Conservation (phyloP, 768 basidiomycete genomes). For the Russula vinacea region DNA sequence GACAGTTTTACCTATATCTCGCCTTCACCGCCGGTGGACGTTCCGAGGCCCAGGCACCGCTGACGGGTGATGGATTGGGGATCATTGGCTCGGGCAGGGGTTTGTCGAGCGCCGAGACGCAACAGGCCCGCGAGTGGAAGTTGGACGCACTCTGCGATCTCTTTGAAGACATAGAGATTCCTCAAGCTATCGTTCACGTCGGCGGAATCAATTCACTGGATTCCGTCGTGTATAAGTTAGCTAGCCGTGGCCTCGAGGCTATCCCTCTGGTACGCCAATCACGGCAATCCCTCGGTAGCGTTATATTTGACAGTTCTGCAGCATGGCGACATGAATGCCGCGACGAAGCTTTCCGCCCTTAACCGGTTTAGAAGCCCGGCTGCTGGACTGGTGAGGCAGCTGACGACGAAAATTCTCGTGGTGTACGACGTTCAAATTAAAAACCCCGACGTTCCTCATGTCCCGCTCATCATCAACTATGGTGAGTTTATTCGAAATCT, state of each 20-base stretch:
- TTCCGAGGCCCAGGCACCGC: constrained; percentile 47
- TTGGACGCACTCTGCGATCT: constrained; percentile 87
- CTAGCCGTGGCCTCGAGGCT: constrained; percentile 80
- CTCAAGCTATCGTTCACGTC: constrained; percentile 82
- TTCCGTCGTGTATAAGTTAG: constrained; percentile 85
- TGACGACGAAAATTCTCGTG: constrained; percentile 73
- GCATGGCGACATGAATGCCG: constrained; percentile 92
- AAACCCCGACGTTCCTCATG: constrained; percentile 80
- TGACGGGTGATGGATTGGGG: constrained; percentile 62
- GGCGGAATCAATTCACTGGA: constrained; percentile 86
- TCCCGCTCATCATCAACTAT: constrained; percentile 94
- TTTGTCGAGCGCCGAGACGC: constrained; percentile 74
- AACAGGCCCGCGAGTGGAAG: constrained; percentile 91
- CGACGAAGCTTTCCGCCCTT: constrained; percentile 74
- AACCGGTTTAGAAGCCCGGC: constrained; percentile 73
- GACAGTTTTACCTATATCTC: constrained; percentile 95
- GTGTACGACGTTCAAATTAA: constrained; percentile 95
- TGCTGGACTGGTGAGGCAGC: constrained; percentile 59
- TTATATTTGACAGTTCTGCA: constrained; percentile 35
- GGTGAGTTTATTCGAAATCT: constrained; percentile 45
- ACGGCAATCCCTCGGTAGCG: constrained; percentile 15
- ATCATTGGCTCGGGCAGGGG: constrained; percentile 93
- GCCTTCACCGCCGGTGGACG: constrained; percentile 88
- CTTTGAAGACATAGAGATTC: constrained; percentile 80
- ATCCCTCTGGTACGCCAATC: constrained; percentile 68